Conservation (phyloP, 306 rosid genomes). For the Dryas drummondii region DNA sequence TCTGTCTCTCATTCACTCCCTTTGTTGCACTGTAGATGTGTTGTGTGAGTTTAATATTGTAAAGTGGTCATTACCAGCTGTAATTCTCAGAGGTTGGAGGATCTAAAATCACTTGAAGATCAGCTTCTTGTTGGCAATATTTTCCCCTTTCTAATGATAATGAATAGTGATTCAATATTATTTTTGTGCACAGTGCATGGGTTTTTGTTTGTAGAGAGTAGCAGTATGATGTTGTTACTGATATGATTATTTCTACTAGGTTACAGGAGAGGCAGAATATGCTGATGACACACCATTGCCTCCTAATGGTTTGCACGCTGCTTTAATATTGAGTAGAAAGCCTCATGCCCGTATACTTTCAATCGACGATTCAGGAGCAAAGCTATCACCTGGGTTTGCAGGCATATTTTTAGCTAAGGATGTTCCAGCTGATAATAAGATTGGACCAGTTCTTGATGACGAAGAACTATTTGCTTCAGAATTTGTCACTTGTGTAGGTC, state of each 20-base stretch:
- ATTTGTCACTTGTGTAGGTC: constrained; percentile 85
- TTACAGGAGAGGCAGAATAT: constrained; percentile 92
- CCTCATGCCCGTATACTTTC: constrained; percentile 86
- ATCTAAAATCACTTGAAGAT: too few species aligned
- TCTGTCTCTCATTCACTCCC: too few species aligned
- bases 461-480: constrained; percentile 87
- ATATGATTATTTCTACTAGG: constrained; percentile 48
- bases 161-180: not conserved
- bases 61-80: too few species aligned
- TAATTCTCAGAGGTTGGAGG: too few species aligned
- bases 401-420: constrained; percentile 70
- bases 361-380: constrained; percentile 64
- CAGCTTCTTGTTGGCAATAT: not conserved
- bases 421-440: constrained; percentile 63
- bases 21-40: too few species aligned
- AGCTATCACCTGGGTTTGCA: constrained; percentile 69
- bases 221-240: constrained; percentile 19
- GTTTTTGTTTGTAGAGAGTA: constrained; percentile 1
- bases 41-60: too few species aligned
- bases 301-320: constrained; percentile 79
- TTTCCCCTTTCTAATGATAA: not conserved
- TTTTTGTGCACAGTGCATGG: not conserved
- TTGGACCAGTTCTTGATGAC: constrained; percentile 72
- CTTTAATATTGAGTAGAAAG: constrained; percentile 75
- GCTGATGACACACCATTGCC: constrained; percentile 73